These are phyloP conservation scores for Solanum paucissectum DNA, from an alignment of 257 asterid species.

Conservation along the genomic window DNA sequence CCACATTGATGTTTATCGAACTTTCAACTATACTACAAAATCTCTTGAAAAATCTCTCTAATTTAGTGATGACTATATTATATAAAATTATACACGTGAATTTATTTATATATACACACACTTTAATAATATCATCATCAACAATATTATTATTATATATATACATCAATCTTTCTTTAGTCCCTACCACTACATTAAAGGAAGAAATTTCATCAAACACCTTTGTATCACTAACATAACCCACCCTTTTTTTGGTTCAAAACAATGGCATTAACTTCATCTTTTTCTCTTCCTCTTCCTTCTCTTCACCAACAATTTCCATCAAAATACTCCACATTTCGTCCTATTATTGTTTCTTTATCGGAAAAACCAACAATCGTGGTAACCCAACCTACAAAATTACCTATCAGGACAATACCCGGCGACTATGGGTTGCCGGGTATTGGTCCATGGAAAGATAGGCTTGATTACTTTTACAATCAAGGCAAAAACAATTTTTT, in stretches of 20 bases:
- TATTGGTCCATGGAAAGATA: slow-evolving; percentile 39
- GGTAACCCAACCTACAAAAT: background rate
- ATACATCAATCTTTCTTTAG: background rate
- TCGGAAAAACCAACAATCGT: background rate
- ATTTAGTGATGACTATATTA: too few relatives aligned
- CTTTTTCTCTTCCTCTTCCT: background rate
- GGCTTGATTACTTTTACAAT: slow-evolving; percentile 33
- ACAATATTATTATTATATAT: too few relatives aligned
- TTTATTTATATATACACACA: too few relatives aligned
- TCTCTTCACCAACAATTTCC: background rate
- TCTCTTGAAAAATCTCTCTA: background rate
- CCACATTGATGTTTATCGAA: background rate
- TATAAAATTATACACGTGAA: background rate
- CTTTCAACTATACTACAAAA: too few relatives aligned
- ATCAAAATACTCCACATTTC: background rate
- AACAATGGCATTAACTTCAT: background rate
- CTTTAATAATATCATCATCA: background rate
- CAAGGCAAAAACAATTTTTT: slow-evolving; percentile 39
- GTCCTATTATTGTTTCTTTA: background rate
- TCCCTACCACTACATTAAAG: background rate
- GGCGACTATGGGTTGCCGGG: slow-evolving; percentile 39
- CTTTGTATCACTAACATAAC: background rate
- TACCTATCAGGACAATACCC: slow-evolving; percentile 30
- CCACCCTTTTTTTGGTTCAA: background rate
- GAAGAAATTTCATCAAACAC: background rate